These are phyloP conservation scores for Inosperma sp. DNA, from an alignment of 768 basidiomycete species.

Conservation along the genomic window DNA sequence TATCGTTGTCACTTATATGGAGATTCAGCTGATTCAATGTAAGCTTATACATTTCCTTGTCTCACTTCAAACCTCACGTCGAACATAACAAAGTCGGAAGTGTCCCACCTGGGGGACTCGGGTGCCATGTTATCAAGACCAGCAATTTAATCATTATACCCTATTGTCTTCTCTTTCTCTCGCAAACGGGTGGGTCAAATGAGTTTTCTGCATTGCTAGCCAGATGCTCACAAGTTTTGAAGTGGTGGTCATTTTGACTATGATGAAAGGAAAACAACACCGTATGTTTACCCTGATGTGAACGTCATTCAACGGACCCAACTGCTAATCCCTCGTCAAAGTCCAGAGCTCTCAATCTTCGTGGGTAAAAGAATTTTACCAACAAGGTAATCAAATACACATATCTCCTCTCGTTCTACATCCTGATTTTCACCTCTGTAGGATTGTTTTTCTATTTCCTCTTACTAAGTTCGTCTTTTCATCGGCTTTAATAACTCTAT, in stretches of 20 bases:
- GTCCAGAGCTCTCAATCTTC: constrained; percentile 9
- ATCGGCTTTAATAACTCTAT: no score
- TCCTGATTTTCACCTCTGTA: neutral
- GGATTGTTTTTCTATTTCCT: neutral
- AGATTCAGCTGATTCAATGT: no score
- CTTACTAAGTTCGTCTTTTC: no score
- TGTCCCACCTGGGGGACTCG: no score
- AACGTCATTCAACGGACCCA: neutral
- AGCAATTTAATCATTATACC: no score
- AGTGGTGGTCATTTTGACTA: constrained; percentile 7
- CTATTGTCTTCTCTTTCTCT: neutral
- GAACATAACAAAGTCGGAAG: no score
- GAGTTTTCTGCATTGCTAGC: neutral
- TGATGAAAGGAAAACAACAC: constrained; percentile 9
- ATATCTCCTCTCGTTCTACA: neutral
- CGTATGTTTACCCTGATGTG: constrained; percentile 6
- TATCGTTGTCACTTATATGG: no score
- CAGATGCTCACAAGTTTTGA: neutral
- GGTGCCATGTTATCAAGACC: no score
- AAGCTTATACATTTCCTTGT: no score
- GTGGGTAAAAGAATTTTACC: constrained; percentile 19
- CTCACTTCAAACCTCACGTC: no score
- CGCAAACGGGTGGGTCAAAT: neutral
- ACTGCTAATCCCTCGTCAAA: neutral
- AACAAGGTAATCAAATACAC: constrained; percentile 10